Evolutionary conservation across 2,329 filamentous ascomycete genomes (phyloP), one percentile per base, ranked within the genome.

Genomic region (Ophiostoma australiae): DNA sequence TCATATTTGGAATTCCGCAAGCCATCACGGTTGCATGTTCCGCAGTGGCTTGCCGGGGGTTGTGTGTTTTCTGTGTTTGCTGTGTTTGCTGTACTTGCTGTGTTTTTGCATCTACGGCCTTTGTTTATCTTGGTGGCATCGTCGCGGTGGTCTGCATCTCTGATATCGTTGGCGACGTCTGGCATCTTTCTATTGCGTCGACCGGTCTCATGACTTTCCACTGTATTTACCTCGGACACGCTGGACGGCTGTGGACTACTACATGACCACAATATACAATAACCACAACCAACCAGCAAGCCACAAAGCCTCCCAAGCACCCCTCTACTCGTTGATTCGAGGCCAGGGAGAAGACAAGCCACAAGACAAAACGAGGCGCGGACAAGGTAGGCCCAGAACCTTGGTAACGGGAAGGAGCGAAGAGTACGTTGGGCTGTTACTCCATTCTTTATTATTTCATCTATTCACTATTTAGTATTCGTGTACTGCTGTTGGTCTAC

Each of bases 1-100:
- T 58, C n/a, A 15, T 58, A 58, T 58, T 58, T 58, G 52, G 52
- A 58, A 58, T 58, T 58, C 17, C 23, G 52, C 23, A 58, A 58
- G 52, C 52, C 52, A 27, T 58, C 52, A n/a, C 44, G 8, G 23
- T 27, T 58, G 23, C 52, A 58, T 58, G 13, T 65, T 65, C 27
- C 58, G 58, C 31, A 39, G 31, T 65, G 31, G 27, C 33, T n/a
- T 35, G 58, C 58, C n/a, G 13, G 58, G 27, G 27, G 3, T 31
- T 31, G 27, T 31, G 27, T 20, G 27, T 11, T 23, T 10, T 55
- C 4, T 23, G 23, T 17, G 10, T 11, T 33, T 33, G 20, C 33
- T 17, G 61, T 23, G 7, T 17, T 10, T 35, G 31, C 2, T 65
- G 23, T 48, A n/a, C 44, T 48, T 48, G 44, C 3, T 23, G 48